Evolutionary conservation across 768 basidiomycete genomes (phyloP), one percentile per base, ranked within the genome.

Genomic region (Amanita brunnescens): DNA sequence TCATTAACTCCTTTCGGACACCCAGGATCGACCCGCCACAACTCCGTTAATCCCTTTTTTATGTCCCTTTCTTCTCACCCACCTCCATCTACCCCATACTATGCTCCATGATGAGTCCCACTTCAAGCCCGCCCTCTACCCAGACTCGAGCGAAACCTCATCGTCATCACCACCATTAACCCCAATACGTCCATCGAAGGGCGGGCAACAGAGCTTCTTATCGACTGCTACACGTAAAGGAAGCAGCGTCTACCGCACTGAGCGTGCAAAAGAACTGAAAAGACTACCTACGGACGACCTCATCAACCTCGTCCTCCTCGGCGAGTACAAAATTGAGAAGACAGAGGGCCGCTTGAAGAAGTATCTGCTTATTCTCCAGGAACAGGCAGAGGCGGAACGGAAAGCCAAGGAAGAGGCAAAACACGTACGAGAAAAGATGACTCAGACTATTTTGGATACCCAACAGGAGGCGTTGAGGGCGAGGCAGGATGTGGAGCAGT

Each of bases 221-320:
- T 26, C 29, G n/a, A 46, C 44, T n/a, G 12, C 7, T 12, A 42
- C 5, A 13, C 10, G 21, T 20, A 51, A 43, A 41, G 33, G 32
- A 20, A 41, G 39, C 5, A 18, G 39, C 18, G 9, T 3, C 10
- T 23, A 44, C 30, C 50, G 50, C 33, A 41, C 41, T 1, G 41
- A 51, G 21, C 50, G 50, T 21, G 50, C 50, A 24, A 43, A 44
- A 33, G 50, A 51, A 14, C 42, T 51, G 6, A 41, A 51, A 35
- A 35, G 9, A 1, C 12, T 51, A 6, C 8, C 32, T 13, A 21
- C 32, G 23, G n/a, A 24, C 21, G 32, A 51, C 18, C 21, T 51
- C 10, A 44, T 51, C 24, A 41, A 51, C 29, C 41, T 51, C 20
- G 50, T 51, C 14, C 23, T 51, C 14, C 30, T 33, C 9, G 14